Base-by-base conservation (phyloP, 345 rosid genomes). In the Trapa bicornis region DNA sequence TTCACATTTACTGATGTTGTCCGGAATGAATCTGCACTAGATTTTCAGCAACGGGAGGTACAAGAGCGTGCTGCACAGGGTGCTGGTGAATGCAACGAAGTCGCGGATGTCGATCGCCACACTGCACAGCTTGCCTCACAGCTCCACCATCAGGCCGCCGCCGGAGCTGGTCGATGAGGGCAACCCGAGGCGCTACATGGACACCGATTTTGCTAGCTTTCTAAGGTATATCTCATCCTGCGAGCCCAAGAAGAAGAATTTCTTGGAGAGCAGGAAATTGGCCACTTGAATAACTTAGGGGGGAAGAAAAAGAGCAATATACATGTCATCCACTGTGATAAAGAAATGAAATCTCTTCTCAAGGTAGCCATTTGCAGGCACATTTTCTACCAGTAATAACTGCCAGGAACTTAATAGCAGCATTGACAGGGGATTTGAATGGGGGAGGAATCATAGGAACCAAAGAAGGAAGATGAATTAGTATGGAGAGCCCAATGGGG, bases 21-120 rank as follows among this genome's bases (percentile, higher is more conserved):
- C 43, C 7, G 43, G 7, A 3, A 41, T 22, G 29, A 22, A 22
- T 41, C 7, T 56, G 11, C 22, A 57, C 1, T 43, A 80, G 98
- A 89, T 92, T 70, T 89, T 83, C 76, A 89, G 98, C 81, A 92
- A 92, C 14, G 98, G 98, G 57, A 89, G 78, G 66, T 92, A 88
- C 82, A 89, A 83, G 70, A 92, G 98, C 67, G 95, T 92, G 75
- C 0, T 92, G 64, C 96, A 92, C 65, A 80, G 96, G 48, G 96
- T 89, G 4, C 61, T 81, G 13, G 93, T 87, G 43, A 92, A 92
- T 61, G 74, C 91, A 0, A 42, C 60, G 5, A 76, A 77, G 69
- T 75, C 83, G 35, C 80, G 98, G 1, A 77, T 88, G 22, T 92
- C 98, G 0, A 93, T 92, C 70, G 96, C 98, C 0, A 80, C 91